Evolutionary conservation across 2,329 filamentous ascomycete genomes (phyloP).

Genomic region (Rugonectria rugulosa): DNA sequence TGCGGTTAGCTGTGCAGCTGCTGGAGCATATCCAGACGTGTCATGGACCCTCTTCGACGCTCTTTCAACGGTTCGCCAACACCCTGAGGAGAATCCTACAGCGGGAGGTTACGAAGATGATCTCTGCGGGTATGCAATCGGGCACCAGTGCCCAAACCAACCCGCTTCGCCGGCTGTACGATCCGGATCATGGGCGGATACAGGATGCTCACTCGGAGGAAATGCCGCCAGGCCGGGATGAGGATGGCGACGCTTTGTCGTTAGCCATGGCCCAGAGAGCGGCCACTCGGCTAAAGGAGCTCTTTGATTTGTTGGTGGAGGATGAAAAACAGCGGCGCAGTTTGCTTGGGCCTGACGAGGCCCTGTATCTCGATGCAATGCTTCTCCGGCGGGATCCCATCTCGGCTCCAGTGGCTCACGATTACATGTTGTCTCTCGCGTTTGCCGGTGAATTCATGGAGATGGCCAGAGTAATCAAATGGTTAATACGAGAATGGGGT

Average conservation of each 20-base stretch:
- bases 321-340: slow-evolving; percentile 34
- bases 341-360: slow-evolving; percentile 26
- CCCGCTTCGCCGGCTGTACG: slow-evolving; percentile 27
- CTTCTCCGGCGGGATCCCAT: slow-evolving; percentile 44
- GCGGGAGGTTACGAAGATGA: slow-evolving; percentile 34
- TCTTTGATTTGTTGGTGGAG: slow-evolving; percentile 37
- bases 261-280: slow-evolving; percentile 31
- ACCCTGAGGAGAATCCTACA: slow-evolving; percentile 38
- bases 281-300: slow-evolving; percentile 35
- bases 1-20: slow-evolving; percentile 40
- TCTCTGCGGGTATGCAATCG: slow-evolving; percentile 27
- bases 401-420: slow-evolving; percentile 53
- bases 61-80: slow-evolving; percentile 36
- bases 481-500: slow-evolving; percentile 62
- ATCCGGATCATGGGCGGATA: slow-evolving; percentile 20
- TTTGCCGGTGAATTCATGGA: slow-evolving; percentile 65
- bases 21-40: slow-evolving; percentile 39
- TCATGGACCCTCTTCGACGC: slow-evolving; percentile 31
- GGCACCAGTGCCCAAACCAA: slow-evolving; percentile 18
- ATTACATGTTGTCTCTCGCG: slow-evolving; percentile 70
- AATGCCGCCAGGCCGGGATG: neutral
- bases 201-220: slow-evolving; percentile 8
- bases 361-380: slow-evolving; percentile 45
- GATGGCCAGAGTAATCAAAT: slow-evolving; percentile 64
- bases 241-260: slow-evolving; percentile 6